Base-by-base conservation (phyloP, 2,329 filamentous ascomycete species). In the Iodosphaeria phyllophila region DNA sequence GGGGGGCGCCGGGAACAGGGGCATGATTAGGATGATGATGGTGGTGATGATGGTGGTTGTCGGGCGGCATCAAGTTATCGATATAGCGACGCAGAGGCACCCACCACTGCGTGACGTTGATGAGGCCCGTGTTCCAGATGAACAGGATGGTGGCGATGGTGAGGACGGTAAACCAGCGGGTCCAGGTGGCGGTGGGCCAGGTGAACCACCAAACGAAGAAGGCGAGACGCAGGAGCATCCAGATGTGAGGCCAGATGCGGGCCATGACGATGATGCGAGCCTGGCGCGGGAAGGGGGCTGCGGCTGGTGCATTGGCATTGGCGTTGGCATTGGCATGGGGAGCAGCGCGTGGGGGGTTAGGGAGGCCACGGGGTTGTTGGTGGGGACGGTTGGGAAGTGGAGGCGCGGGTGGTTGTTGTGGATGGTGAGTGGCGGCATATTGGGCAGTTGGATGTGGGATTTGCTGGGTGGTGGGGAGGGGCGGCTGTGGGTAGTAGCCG, bases 201-300 rank as follows among this genome's bases (percentile, higher is more conserved):
- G 68, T 72, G 31, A 74, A 73, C 46, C 70, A 67, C 64, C 66
- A 74, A 8, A 74, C 57, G 39, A 74, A 71, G 5, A 65, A 44
- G 8, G 55, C 50, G 6, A 75, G 45, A 6, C 69, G 58, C 18
- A 67, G 47, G 1, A 72, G 35, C 25, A 74, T 52, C 69, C 68
- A 74, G 15, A 74, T 40, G 26, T 72, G 60, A n/a, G 65, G 65
- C 52, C 61, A 64, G n/a, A 66, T 27, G 10, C 54, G 53, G 4
- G 48, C 52, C 23, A 55, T 28, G 13, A 40, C 31, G 18, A 58
- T 30, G 11, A 52, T 47, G 15, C 44, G 46, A 16, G 41, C 35
- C 23, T 47, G 45, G 8, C n/a, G n/a, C n/a, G n/a, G n/a, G n/a
- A n/a, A n/a, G n/a, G n/a, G n/a, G n/a, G n/a, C n/a, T n/a, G n/a